These are phyloP conservation scores for Symmetrospora coprosmae DNA, from an alignment of 768 basidiomycete genomes.

Conservation along the genomic window DNA sequence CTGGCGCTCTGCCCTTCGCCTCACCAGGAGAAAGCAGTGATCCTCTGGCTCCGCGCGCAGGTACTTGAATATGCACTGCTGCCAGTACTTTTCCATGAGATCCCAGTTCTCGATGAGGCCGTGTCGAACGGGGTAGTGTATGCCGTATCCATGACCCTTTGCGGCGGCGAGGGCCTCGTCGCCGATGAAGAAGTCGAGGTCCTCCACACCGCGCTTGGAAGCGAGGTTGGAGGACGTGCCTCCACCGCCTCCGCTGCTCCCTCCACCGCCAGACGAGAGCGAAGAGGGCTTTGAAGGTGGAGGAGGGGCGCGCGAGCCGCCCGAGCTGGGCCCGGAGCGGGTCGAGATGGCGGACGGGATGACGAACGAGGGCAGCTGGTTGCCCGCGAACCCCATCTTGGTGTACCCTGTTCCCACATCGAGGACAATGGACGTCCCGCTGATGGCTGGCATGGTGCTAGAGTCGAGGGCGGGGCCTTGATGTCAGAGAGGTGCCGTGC, in stretches of 20 bases:
- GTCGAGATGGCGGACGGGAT: constrained; percentile 96
- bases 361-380: constrained; percentile 98
- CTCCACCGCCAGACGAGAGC: constrained; percentile 47
- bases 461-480: not conserved
- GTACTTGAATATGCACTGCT: constrained; percentile 99
- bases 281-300: constrained; percentile 44
- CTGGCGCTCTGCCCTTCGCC: constrained; percentile 41
- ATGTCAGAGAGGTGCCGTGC: not conserved
- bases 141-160: constrained; percentile 65
- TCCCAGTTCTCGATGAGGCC: constrained; percentile 81
- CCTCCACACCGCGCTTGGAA: constrained; percentile 91
- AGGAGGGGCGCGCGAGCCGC: constrained; percentile 39
- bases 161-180: constrained; percentile 92
- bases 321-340: constrained; percentile 44
- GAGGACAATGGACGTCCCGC: constrained; percentile 53
- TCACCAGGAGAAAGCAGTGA: constrained; percentile 88
- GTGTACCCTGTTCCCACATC: constrained; percentile 97
- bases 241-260: constrained; percentile 41
- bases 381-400: constrained; percentile 98
- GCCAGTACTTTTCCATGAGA: constrained; percentile 51
- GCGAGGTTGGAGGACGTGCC: constrained; percentile 64
- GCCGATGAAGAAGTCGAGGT: constrained; percentile 98
- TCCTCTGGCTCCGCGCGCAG: constrained; percentile 95
- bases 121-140: constrained; percentile 92
- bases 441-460: not conserved